phyloP scores from a whole-genome alignment of 257 asterid genomes.

The Nemophila menziesii region DNA sequence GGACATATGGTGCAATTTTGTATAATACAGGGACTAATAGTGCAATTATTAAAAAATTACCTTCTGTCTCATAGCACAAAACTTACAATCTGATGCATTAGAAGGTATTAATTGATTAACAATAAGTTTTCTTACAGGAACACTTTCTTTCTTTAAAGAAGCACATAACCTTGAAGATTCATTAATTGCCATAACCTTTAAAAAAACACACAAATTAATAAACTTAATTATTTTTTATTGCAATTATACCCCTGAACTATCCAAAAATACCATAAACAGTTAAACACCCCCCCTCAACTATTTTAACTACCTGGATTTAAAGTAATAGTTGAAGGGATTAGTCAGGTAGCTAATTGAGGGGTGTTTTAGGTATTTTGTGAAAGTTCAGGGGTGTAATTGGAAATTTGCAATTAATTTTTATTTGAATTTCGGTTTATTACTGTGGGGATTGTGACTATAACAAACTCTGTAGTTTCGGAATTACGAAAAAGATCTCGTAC shows the following conservation, averaged over 20 bases:
- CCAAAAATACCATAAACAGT: no score
- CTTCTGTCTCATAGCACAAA: constrained; percentile 58
- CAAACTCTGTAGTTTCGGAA: constrained; percentile 51
- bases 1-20: no score
- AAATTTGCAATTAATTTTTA: background rate
- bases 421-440: constrained; percentile 22
- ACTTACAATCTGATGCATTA: constrained; percentile 62
- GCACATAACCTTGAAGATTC: constrained; percentile 67
- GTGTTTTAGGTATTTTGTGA: no score
- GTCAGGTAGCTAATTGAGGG: no score
- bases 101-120: constrained; percentile 57
- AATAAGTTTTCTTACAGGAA: constrained; percentile 58
- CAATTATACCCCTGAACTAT: no score
- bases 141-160: constrained; percentile 51
- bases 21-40: no score
- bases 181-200: constrained; percentile 63
- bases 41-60: constrained; percentile 32
- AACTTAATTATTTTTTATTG: no score
- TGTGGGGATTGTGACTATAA: constrained; percentile 68
- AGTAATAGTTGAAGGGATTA: no score
- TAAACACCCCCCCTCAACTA: no score
- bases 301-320: no score
- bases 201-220: constrained; percentile 3
- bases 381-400: no score
- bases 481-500: constrained; percentile 69